These are phyloP conservation scores for Scheffersomyces parashehatae DNA, from an alignment of 1,139 yeast genomes.

Conservation along the genomic window DNA sequence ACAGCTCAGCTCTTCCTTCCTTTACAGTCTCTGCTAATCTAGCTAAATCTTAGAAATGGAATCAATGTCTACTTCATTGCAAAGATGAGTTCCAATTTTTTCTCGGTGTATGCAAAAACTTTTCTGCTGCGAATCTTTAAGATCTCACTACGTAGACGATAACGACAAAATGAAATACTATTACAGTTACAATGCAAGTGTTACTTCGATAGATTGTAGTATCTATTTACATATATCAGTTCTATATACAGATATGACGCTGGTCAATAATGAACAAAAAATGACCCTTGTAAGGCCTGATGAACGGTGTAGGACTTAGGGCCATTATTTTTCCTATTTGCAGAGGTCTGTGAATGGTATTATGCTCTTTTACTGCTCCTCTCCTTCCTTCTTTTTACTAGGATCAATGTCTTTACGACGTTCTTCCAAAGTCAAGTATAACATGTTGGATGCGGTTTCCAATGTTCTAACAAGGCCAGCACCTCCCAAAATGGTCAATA, in stretches of 20 bases:
- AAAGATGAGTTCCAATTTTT: conserved; percentile 3
- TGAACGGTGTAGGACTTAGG: no score
- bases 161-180: no score
- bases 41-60: no score
- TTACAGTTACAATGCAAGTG: no score
- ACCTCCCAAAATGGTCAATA: conserved; percentile 81
- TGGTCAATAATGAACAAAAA: no score
- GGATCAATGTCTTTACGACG: conserved; percentile 50
- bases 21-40: not conserved
- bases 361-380: not conserved
- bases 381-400: conserved; percentile 15
- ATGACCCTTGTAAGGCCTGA: no score
- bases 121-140: conserved; percentile 3
- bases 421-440: conserved; percentile 73
- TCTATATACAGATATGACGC: no score
- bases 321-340: no score
- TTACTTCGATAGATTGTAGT: no score
- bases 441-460: conserved; percentile 61
- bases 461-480: conserved; percentile 85
- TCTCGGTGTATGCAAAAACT: conserved; percentile 1
- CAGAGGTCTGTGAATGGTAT: no score
- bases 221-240: no score
- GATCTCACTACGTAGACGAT: no score
- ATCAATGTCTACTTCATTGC: not conserved
- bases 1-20: not conserved